Evolutionary conservation across 75 land plant genomes (phyloP), one percentile per base, ranked within the genome.

Genomic region (Cupressus sempervirens): DNA sequence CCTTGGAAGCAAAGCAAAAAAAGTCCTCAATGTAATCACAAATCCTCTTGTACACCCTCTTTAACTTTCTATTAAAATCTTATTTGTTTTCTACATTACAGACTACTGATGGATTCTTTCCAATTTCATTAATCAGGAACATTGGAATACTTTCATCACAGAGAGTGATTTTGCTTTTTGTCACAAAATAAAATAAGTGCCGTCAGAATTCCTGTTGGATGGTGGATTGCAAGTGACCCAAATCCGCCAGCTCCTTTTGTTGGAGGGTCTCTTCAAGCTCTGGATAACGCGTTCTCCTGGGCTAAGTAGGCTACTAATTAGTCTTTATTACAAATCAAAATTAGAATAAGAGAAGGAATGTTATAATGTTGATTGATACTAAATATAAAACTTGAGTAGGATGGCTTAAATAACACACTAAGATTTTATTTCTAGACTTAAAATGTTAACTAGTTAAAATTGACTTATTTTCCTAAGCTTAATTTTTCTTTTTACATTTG

Each of bases 161-260:
- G 95, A 88, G 85, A 83, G 85, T 52, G 97, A 95, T 85, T 93
- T 96, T 86, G 40, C 84, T 80, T 93, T 90, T 90, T 95, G 20
- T 80, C 93, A 38, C 1, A 38, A 38, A 38, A 38, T 1, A 38
- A 38, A 38, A 38, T 1, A 38, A 38, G 40, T 56, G 89, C 93
- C 0, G 97, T 96, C 81, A 88, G 98, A 67, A 92, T 96, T 80
- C 98, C 98, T 4, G 95, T 96, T 35, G 98, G 98, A 4, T 96
- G 94, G 95, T 96, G 97, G 98, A 96, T 93, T 54, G 91, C 91
- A 10, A 84, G 84, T 38, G 96, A 90, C 77, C 91, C 91, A 14
- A 73, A 83, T 9, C 96, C 96, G 3, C 93, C 94, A 1, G 7
- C 35, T 30, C 98, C 98, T 56, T 95, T 87, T 74, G 93, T 95